These are phyloP conservation scores for Trichosporon sp. DNA, from an alignment of 1,284 basidiomycete species.

Conservation along the genomic window DNA sequence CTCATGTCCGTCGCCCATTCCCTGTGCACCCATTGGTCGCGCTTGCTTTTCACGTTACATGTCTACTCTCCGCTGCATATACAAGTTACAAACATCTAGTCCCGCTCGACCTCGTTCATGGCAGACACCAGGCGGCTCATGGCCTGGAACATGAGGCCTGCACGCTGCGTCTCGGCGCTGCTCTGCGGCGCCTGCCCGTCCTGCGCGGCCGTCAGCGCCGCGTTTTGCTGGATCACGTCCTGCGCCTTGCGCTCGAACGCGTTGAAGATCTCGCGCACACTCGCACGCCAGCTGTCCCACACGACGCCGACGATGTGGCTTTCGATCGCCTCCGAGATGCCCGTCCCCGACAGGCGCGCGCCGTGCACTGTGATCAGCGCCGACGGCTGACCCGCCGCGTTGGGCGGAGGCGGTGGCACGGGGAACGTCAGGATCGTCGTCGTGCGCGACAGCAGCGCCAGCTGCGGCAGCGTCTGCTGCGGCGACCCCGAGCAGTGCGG, in stretches of 20 bases:
- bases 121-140: constrained; percentile 45
- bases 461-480: constrained; percentile 48
- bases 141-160: constrained; percentile 47
- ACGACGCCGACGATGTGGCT: constrained; percentile 49
- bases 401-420: constrained; percentile 36
- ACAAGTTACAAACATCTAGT: constrained; percentile 14
- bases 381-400: constrained; percentile 35
- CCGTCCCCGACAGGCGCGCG: constrained; percentile 43
- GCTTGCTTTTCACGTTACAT: neutral
- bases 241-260: constrained; percentile 44
- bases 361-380: constrained; percentile 46
- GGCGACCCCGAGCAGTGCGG: constrained; percentile 39
- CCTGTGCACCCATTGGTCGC: neutral
- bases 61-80: neutral
- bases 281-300: constrained; percentile 49
- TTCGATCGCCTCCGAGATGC: constrained; percentile 47
- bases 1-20: neutral
- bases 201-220: constrained; percentile 14
- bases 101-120: constrained; percentile 48
- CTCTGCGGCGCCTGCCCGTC: constrained; percentile 15
- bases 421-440: constrained; percentile 47
- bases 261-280: constrained; percentile 45
- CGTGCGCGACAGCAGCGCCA: constrained; percentile 45
- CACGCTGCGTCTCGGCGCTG: constrained; percentile 44
- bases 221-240: constrained; percentile 41